Evolutionary conservation across 768 basidiomycete species (phyloP).

Genomic region (Termitomyces sp.): DNA sequence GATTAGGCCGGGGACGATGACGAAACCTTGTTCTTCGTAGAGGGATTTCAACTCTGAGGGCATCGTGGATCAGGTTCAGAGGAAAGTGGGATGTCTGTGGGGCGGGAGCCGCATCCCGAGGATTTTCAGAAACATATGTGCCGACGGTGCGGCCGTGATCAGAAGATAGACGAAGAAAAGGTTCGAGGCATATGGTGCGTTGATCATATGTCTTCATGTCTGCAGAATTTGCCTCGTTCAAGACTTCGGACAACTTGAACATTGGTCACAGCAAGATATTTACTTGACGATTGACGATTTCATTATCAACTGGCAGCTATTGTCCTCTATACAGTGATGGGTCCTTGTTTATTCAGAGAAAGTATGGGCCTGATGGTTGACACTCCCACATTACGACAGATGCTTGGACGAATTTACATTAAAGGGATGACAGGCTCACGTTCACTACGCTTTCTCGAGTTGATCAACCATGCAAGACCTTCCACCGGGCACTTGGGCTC

Average conservation of each 20-base stretch:
- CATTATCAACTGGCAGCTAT: neutral
- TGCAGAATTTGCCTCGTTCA: no score
- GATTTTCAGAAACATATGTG: neutral
- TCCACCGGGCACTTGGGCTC: conserved; percentile 29
- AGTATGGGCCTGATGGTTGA: neutral
- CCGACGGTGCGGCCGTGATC: neutral
- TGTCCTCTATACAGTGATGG: neutral
- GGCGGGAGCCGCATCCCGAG: neutral
- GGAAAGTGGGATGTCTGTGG: neutral
- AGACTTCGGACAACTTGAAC: no score
- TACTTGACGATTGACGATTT: no score
- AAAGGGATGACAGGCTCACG: neutral
- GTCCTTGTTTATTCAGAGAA: neutral
- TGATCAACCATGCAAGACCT: conserved; percentile 13
- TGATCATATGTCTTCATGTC: neutral
- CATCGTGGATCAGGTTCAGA: conserved; percentile 10
- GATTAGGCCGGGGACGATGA: conserved; percentile 55
- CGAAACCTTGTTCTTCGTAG: conserved; percentile 64
- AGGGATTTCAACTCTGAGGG: conserved; percentile 30
- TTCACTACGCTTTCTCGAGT: neutral
- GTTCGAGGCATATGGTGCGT: neutral
- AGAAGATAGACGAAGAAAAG: neutral
- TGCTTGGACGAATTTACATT: neutral
- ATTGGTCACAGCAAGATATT: neutral
- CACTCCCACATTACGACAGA: neutral